These are phyloP conservation scores for Golovinomyces cichoracearum DNA, from an alignment of 2,329 filamentous ascomycete genomes.

Conservation along the genomic window DNA sequence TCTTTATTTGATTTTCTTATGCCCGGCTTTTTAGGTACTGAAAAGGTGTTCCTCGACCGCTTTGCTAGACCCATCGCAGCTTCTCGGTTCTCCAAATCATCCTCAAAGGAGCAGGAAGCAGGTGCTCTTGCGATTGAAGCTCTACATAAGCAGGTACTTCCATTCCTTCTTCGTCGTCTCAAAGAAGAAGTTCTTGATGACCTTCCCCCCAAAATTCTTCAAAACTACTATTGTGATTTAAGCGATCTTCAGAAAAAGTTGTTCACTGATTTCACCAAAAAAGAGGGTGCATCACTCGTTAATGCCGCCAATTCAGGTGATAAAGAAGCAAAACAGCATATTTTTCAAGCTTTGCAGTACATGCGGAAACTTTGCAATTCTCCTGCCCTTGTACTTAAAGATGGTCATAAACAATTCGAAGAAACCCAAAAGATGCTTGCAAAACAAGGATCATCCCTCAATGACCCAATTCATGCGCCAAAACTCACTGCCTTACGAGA, in stretches of 20 bases:
- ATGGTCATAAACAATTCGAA: slow-evolving; percentile 70
- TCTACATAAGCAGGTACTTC: slow-evolving; percentile 92
- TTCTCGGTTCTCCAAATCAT: slow-evolving; percentile 86
- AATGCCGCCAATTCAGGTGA: slow-evolving; percentile 63
- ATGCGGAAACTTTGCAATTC: slow-evolving; percentile 99
- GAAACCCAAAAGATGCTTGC: slow-evolving; percentile 60
- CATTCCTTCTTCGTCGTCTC: slow-evolving; percentile 79
- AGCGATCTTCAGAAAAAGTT: slow-evolving; percentile 84
- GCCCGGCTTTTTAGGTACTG: slow-evolving; percentile 87
- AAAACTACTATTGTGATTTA: slow-evolving; percentile 97
- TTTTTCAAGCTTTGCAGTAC: slow-evolving; percentile 96
- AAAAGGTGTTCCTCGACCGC: slow-evolving; percentile 82
- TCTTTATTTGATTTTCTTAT: slow-evolving; percentile 97
- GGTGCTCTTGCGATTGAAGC: slow-evolving; percentile 90
- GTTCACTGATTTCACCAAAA: slow-evolving; percentile 89
- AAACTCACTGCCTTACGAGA: slow-evolving; percentile 80
- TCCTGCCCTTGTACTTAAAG: slow-evolving; percentile 84
- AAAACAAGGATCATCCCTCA: slow-evolving; percentile 54
- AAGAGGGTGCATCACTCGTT: slow-evolving; percentile 67
- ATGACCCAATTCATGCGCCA: slow-evolving; percentile 68
- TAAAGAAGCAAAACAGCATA: slow-evolving; percentile 88
- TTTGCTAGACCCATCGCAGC: slow-evolving; percentile 79
- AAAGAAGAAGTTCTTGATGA: slow-evolving; percentile 97
- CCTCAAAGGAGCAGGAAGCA: slow-evolving; percentile 92
- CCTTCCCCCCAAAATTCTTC: slow-evolving; percentile 86